phyloP scores from a whole-genome alignment of 441 rosid species.

The Lepidium campestre region DNA sequence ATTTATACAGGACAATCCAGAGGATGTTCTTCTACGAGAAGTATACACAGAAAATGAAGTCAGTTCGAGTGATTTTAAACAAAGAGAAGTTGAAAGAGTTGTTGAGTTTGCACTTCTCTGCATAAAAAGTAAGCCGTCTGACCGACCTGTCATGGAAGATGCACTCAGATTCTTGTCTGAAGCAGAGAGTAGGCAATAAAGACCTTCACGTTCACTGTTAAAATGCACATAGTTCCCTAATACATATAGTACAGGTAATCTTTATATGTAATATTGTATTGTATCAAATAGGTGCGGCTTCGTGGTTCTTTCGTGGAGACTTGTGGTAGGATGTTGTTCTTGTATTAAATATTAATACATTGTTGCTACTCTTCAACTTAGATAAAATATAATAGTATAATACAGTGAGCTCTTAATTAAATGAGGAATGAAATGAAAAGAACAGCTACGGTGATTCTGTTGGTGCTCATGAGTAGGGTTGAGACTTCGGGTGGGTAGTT shows the following conservation, averaged over 20 bases:
- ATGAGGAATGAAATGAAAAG: no score
- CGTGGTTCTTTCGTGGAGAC: neutral
- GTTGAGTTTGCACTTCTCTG: slow-evolving; percentile 78
- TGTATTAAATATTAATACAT: slow-evolving; percentile 7
- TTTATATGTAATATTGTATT: neutral
- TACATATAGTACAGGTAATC: neutral
- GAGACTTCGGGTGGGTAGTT: no score
- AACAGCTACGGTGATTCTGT: no score
- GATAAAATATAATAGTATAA: no score
- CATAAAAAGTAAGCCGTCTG: slow-evolving; percentile 43
- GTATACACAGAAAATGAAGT: slow-evolving; percentile 48
- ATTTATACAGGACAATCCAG: slow-evolving; percentile 46
- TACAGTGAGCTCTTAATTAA: no score
- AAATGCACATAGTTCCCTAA: slow-evolving; percentile 9
- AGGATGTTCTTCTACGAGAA: slow-evolving; percentile 55
- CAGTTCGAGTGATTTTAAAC: slow-evolving; percentile 24
- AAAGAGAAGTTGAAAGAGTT: slow-evolving; percentile 50
- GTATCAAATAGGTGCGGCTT: neutral
- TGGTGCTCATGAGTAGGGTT: no score
- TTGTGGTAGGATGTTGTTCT: neutral
- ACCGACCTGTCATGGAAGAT: slow-evolving; percentile 61
- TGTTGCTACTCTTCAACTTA: neutral
- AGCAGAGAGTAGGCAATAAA: slow-evolving; percentile 1
- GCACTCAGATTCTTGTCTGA: slow-evolving; percentile 60
- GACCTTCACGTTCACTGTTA: neutral